Conservation (phyloP, 2,329 filamentous ascomycete genomes). For the Sphaceloma murrayae region DNA sequence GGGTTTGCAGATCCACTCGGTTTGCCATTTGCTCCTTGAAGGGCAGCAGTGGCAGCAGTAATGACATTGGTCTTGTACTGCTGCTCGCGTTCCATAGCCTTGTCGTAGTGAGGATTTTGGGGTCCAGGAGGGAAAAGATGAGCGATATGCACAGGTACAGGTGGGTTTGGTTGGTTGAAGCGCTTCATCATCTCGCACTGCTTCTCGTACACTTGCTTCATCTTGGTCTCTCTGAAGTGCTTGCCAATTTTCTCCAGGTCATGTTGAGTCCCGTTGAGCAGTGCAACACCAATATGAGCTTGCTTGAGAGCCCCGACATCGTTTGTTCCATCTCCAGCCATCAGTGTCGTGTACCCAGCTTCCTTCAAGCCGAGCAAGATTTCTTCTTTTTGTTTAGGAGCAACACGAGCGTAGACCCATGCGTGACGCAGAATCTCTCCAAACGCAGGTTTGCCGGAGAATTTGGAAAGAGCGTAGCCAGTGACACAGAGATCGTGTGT, state of each 20-base stretch:
- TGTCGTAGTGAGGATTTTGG: conserved; percentile 85
- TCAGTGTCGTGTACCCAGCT: conserved; percentile 93
- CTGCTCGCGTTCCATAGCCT: conserved; percentile 80
- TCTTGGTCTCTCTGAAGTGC: conserved; percentile 86
- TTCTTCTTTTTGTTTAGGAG: conserved; percentile 97
- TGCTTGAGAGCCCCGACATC: conserved; percentile 97
- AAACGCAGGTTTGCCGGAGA: conserved; percentile 70
- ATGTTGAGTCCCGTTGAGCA: conserved; percentile 87
- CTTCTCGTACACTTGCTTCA: conserved; percentile 99
- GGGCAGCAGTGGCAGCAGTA: conserved; percentile 41
- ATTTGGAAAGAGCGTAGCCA: conserved; percentile 83
- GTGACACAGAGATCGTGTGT: conserved; percentile 92
- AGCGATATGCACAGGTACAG: conserved; percentile 82
- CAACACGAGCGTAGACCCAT: conserved; percentile 97
- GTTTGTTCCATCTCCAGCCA: conserved; percentile 98
- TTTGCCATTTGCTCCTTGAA: conserved; percentile 25
- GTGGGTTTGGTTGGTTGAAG: conserved; percentile 90
- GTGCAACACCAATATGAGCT: conserved; percentile 90
- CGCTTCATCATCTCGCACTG: conserved; percentile 83
- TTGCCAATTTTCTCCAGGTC: conserved; percentile 88
- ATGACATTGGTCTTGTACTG: conserved; percentile 49
- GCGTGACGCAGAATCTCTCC: conserved; percentile 71
- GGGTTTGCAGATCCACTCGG: conserved; percentile 5
- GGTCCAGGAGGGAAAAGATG: conserved; percentile 90
- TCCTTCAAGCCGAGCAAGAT: conserved; percentile 95